Base-by-base conservation (phyloP, 345 rosid species). In the Populus euphratica region DNA sequence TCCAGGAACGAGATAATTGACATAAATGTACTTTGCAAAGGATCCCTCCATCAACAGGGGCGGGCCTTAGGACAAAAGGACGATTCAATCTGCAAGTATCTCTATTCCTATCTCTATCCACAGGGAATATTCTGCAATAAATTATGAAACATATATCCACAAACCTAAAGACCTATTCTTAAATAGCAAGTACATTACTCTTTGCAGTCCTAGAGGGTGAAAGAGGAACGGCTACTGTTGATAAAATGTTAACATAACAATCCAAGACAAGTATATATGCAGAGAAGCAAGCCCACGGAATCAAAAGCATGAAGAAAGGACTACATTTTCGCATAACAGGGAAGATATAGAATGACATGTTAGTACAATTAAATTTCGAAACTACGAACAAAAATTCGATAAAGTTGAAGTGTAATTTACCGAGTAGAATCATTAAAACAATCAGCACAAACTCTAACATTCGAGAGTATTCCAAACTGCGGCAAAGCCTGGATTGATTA, bases 391-490 rank as follows among this genome's bases (percentile, higher is more conserved):
- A 74, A 63, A 81, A 38, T 20, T 3, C 27, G 18, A 63, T 36
- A n/a, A 69, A 81, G 25, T 14, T 23, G 27, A 78, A 9, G 29
- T 56, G 65, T 18, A 4, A 75, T 44, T 86, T 79, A 90, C 93
- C 87, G 70, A 47, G 86, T 68, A 33, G 87, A 86, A 81, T 77
- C 76, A 71, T 90, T 89, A 77, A 71, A 88, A 82, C 94, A 88
- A 27, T 89, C 91, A 66, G 88, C 88, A 21, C 94, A 92, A 49
- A 90, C 97, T 85, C 97, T 86, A 72, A 87, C 92, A 9, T 71
- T 62, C 2, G 89, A 47, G 64, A 81, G 56, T 73, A 92, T 86
- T 47, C 90, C 89, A 83, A 92, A 90, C 78, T 88, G 92, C 1
- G 97, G 91, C 70, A 92, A 77, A 80, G 81, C 82, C 94, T 90